A percentile compares a stretch with the other conserved stretches of the same genome.
These are phyloP conservation scores for Streptanthus diversifolius DNA, from an alignment of 345 rosid species.

Conservation along the genomic window DNA sequence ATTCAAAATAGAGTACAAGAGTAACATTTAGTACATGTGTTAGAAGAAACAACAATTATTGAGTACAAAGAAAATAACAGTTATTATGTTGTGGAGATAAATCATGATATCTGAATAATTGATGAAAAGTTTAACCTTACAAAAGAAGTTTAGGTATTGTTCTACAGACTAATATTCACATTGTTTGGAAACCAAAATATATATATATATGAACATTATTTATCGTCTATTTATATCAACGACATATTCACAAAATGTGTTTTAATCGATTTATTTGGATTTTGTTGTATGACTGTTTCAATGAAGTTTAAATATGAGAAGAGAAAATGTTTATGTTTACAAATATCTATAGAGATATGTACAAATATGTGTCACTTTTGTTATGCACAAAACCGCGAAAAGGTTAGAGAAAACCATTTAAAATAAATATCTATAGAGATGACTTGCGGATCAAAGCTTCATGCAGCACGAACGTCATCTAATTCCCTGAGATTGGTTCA, in stretches of 20 bases:
- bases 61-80: too few species aligned
- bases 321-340: too few species aligned
- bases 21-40: background rate
- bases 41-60: background rate
- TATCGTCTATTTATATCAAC: background rate
- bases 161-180: background rate
- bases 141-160: background rate
- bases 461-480: background rate
- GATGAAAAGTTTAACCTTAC: background rate
- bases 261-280: background rate
- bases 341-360: too few species aligned
- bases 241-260: background rate
- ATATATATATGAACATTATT: background rate
- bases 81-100: background rate
- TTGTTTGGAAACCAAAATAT: too few species aligned
- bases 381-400: background rate
- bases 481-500: background rate
- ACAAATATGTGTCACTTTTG: background rate
- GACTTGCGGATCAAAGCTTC: background rate
- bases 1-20: background rate
- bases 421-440: background rate
- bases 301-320: background rate
- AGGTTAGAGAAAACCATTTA: background rate
- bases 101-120: background rate
- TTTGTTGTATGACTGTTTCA: background rate